Conservation (phyloP, 345 rosid genomes). For the Reutealis trisperma region DNA sequence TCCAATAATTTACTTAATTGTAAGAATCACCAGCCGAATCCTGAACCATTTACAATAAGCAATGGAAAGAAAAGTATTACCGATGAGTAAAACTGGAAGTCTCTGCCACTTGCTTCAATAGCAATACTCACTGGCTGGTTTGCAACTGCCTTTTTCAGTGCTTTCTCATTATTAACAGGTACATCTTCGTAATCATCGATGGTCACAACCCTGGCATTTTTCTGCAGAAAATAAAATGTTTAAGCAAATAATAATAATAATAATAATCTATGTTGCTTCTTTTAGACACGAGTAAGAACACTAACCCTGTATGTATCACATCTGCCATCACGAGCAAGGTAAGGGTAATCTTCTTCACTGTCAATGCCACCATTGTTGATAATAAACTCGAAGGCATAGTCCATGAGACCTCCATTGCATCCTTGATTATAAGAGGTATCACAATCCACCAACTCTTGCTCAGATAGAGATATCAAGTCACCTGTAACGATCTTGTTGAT, state of each 20-base stretch:
- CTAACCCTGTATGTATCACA: conserved; percentile 78
- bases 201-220: conserved; percentile 75
- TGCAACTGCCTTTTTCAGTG: conserved; percentile 76
- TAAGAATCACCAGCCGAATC: too few relatives aligned
- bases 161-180: conserved; percentile 56
- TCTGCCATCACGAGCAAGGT: conserved; percentile 52
- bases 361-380: conserved; percentile 89
- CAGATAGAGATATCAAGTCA: conserved; percentile 67
- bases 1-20: too few relatives aligned
- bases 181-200: conserved; percentile 81
- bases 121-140: conserved; percentile 80
- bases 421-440: conserved; percentile 77
- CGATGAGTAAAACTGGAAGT: conserved; percentile 73
- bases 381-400: conserved; percentile 85
- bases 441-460: conserved; percentile 93
- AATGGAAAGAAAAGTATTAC: conserved; percentile 37
- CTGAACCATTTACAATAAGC: too few relatives aligned
- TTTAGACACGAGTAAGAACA: too few relatives aligned
- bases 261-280: background rate
- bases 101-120: conserved; percentile 86
- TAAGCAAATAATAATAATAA: background rate
- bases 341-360: conserved; percentile 80
- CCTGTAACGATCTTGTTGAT: conserved; percentile 86
- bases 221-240: conserved; percentile 41
- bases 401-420: conserved; percentile 95